These are phyloP conservation scores for Rhynchosporium agropyri DNA, from an alignment of 2,329 filamentous ascomycete species.

Conservation along the genomic window DNA sequence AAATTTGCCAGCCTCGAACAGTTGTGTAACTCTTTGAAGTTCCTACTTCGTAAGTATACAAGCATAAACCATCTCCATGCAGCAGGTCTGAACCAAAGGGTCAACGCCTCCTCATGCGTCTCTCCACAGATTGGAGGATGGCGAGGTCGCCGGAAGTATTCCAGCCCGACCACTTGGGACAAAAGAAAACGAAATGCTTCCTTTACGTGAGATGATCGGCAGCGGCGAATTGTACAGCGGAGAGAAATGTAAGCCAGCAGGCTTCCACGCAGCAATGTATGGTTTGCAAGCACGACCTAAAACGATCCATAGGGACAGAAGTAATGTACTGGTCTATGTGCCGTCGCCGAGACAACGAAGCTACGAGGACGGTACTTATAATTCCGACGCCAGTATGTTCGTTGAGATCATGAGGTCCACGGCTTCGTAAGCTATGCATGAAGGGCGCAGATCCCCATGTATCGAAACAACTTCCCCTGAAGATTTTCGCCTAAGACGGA, in stretches of 20 bases:
- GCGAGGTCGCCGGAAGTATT: slow-evolving; percentile 20
- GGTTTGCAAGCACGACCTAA: too few species aligned
- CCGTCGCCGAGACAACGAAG: not conserved
- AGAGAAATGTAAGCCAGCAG: slow-evolving; percentile 2
- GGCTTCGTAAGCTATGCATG: not conserved
- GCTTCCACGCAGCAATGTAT: slow-evolving; percentile 17
- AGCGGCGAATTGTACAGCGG: slow-evolving; percentile 22
- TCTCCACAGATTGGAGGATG: slow-evolving; percentile 16
- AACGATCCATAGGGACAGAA: too few species aligned
- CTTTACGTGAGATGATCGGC: slow-evolving; percentile 4
- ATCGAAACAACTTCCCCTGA: not conserved
- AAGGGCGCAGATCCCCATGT: slow-evolving; percentile 3
- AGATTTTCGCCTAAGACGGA: not conserved
- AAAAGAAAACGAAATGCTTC: slow-evolving; percentile 20
- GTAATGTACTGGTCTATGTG: too few species aligned
- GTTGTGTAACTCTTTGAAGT: not conserved
- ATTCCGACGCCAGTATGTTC: not conserved
- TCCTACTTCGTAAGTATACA: not conserved
- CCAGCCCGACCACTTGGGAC: slow-evolving; percentile 21
- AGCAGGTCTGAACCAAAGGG: slow-evolving; percentile 8
- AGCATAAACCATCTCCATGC: not conserved
- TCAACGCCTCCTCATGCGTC: slow-evolving; percentile 14
- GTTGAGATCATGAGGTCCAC: slow-evolving; percentile 1
- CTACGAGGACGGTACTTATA: not conserved
- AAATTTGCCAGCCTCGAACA: too few species aligned